Conservation (phyloP, 176 grass and related monocot genomes). For the Aegilops sharonensis region DNA sequence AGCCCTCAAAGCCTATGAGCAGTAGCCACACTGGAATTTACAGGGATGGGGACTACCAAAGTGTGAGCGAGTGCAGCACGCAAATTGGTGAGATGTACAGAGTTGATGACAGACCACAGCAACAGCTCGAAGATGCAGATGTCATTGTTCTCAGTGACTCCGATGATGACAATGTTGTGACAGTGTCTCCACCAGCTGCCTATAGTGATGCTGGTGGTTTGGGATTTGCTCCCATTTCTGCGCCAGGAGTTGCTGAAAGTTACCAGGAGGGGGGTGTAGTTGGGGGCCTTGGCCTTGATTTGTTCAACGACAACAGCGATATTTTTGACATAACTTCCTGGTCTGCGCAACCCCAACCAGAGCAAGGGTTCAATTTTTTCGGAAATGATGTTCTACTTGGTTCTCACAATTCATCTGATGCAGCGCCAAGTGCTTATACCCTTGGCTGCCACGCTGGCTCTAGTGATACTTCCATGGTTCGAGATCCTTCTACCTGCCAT, state of each 20-base stretch:
- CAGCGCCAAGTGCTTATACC: slow-evolving; percentile 50
- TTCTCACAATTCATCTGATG: slow-evolving; percentile 46
- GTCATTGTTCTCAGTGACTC: slow-evolving; percentile 90
- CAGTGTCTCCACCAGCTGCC: slow-evolving; percentile 24
- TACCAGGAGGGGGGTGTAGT: slow-evolving; percentile 53
- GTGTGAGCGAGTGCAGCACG: slow-evolving; percentile 61
- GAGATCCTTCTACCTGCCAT: slow-evolving; percentile 45
- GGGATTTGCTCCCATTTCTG: slow-evolving; percentile 39
- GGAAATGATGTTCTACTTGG: slow-evolving; percentile 49
- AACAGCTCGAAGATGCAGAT: slow-evolving; percentile 34
- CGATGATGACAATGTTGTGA: slow-evolving; percentile 62
- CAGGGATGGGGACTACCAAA: slow-evolving; percentile 61
- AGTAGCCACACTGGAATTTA: slow-evolving; percentile 60
- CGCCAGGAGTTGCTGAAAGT: slow-evolving; percentile 46
- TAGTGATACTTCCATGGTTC: slow-evolving; percentile 35
- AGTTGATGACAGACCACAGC: slow-evolving; percentile 42
- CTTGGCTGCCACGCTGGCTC: slow-evolving; percentile 46
- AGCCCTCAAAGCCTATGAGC: slow-evolving; percentile 44
- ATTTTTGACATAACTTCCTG: slow-evolving; percentile 71
- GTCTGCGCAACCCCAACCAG: slow-evolving; percentile 50
- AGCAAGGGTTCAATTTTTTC: slow-evolving; percentile 68
- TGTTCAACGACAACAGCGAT: slow-evolving; percentile 54
- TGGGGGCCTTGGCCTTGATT: slow-evolving; percentile 44
- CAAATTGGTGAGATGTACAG: slow-evolving; percentile 62
- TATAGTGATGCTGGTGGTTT: slow-evolving; percentile 45